Base-by-base conservation (phyloP, 805 yeast species). In the Saccharomycopsis capsularis region DNA sequence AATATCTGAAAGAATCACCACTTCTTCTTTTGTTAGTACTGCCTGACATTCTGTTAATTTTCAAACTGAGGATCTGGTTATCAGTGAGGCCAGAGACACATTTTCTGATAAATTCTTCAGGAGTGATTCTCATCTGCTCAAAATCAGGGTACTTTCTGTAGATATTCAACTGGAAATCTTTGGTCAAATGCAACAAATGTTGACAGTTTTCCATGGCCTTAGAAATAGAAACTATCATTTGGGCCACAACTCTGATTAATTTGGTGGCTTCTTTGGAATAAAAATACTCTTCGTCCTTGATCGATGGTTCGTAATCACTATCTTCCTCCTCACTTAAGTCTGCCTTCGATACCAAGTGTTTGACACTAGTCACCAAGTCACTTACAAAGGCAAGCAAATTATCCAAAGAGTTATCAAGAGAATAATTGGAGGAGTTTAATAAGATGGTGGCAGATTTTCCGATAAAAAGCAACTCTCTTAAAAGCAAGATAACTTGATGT, bases 91-190 rank as follows among this genome's bases (percentile, higher is more conserved):
- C 87, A 42, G 67, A 62, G 0, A 89, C 75, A 55, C 89, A 82
- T 48, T 70, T 71, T 48, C 69, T 71, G 27, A 84, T 74, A 61
- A 85, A 84, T 6, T 71, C 73, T 6, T 71, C 74, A 0, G 89
- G 80, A 4, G 79, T 72, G 2, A 85, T 71, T 51, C 74, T 71
- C 63, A 80, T 75, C 23, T 62, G 63, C 7, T 72, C 63, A 55
- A 83, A 83, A 60, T 85, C 84, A 1, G 87, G 82, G 59, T 83
- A 85, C 19, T 76, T 68, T 58, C 88, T 73, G 38, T 78, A 80
- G 1, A 68, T 61, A 21, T 78, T 74, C 41, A 84, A 65, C 57
- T 73, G 74, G 60, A 82, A 81, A 55, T 82, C 85, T n/a, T 84
- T 84, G n/a, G 81, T 74, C 18, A 77, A 60, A 7, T 75, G 69